Conservation (phyloP, 495 filamentous ascomycete species). For the Podospora conica region DNA sequence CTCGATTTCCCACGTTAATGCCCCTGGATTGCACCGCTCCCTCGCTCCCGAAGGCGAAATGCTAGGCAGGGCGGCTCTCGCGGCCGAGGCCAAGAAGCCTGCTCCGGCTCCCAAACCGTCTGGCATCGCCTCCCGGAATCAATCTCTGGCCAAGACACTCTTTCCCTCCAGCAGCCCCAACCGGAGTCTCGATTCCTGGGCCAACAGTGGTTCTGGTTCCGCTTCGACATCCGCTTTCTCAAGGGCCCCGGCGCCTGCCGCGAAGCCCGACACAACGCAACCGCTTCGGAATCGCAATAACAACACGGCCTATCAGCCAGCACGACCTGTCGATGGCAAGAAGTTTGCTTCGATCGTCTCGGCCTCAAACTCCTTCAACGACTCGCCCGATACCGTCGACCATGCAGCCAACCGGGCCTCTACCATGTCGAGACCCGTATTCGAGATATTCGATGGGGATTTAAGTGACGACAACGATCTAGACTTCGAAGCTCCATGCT, state of each 20-base stretch:
- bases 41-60: slow-evolving; percentile 12
- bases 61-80: slow-evolving; percentile 17
- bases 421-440: slow-evolving; percentile 13
- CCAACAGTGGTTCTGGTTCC: not conserved
- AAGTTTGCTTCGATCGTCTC: slow-evolving; percentile 34
- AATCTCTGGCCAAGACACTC: slow-evolving; percentile 38
- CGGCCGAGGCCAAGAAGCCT: slow-evolving; percentile 13
- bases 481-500: slow-evolving; percentile 47
- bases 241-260: not conserved
- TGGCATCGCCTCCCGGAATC: slow-evolving; percentile 1
- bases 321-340: slow-evolving; percentile 9
- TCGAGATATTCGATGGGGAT: slow-evolving; percentile 57
- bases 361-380: slow-evolving; percentile 40
- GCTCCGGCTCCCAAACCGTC: not conserved
- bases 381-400: slow-evolving; percentile 23
- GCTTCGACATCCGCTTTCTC: too few relatives aligned
- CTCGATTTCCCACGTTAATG: slow-evolving; percentile 10
- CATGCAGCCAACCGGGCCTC: slow-evolving; percentile 14
- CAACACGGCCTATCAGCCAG: not conserved
- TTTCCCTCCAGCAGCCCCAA: slow-evolving; percentile 46
- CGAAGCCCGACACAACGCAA: not conserved
- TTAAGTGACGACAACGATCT: slow-evolving; percentile 65
- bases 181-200: not conserved
- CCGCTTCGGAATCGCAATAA: not conserved
- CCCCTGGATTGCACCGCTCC: slow-evolving; percentile 2